phyloP scores from a whole-genome alignment of 2,329 filamentous ascomycete genomes.

The Aspergillus sp. region DNA sequence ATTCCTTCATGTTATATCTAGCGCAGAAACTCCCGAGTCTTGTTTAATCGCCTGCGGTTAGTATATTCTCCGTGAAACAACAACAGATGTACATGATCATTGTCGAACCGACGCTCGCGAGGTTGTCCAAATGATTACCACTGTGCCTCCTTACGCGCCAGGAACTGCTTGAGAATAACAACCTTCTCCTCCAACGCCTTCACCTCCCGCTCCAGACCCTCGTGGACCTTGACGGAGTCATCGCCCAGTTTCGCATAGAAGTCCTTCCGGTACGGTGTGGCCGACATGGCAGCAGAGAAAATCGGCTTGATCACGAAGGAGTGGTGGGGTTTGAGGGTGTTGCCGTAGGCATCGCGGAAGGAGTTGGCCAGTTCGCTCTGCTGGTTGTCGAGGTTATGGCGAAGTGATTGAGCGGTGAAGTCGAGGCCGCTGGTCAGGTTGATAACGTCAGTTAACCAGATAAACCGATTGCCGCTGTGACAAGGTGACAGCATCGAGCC shows the following conservation, averaged over 20 bases:
- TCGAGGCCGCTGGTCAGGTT: constrained; percentile 63
- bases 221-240: constrained; percentile 45
- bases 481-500: no score
- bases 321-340: constrained; percentile 87
- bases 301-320: constrained; percentile 80
- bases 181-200: constrained; percentile 68
- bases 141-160: constrained; percentile 45
- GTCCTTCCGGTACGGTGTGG: constrained; percentile 84
- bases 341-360: constrained; percentile 76
- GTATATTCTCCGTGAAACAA: no score
- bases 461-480: not conserved
- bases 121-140: no score
- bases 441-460: constrained; percentile 1
- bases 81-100: no score
- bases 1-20: no score
- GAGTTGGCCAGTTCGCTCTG: constrained; percentile 70
- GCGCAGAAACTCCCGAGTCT: no score
- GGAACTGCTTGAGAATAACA: constrained; percentile 60
- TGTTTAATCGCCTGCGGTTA: no score
- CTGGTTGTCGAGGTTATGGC: constrained; percentile 61
- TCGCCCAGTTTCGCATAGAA: constrained; percentile 76
- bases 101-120: no score
- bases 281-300: constrained; percentile 87
- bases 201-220: constrained; percentile 62
- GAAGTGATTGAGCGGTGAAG: constrained; percentile 80